These are phyloP conservation scores for Cinchona pubescens DNA, from an alignment of 257 asterid species.

Conservation along the genomic window DNA sequence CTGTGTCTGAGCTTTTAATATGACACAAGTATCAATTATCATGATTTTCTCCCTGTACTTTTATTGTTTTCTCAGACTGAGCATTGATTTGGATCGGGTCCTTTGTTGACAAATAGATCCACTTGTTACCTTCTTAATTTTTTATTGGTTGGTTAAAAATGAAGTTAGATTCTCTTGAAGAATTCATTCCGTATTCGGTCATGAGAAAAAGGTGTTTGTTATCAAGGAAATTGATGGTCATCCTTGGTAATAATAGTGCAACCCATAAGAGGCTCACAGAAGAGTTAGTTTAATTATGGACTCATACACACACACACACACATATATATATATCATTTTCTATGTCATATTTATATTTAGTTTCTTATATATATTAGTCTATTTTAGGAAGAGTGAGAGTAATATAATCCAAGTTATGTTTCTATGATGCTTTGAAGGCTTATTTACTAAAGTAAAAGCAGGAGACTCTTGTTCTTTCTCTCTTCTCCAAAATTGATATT, in stretches of 20 bases:
- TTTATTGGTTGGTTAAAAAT: neutral
- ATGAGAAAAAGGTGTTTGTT: neutral
- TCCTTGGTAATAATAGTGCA: neutral
- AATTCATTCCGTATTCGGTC: neutral
- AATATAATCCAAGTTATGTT: too few species aligned
- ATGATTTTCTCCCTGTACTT: neutral
- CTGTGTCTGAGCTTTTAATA: neutral
- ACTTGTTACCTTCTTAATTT: neutral
- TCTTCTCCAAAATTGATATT: neutral
- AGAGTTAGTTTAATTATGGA: neutral
- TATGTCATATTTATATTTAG: too few species aligned
- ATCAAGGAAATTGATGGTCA: neutral
- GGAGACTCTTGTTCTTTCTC: neutral
- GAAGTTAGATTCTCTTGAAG: too few species aligned
- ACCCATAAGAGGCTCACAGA: neutral
- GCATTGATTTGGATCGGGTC: neutral
- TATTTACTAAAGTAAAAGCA: too few species aligned
- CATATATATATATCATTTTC: too few species aligned
- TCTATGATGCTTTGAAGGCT: too few species aligned
- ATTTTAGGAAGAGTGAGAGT: too few species aligned
- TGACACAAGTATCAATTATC: neutral
- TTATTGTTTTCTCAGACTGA: neutral
- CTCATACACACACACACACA: too few species aligned
- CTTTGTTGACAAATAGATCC: neutral
- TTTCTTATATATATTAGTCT: neutral